Percentiles rank a stretch among this genome's conserved stretches.
Conservation (phyloP, 805 yeast species). For the Sungouiella blattae region DNA sequence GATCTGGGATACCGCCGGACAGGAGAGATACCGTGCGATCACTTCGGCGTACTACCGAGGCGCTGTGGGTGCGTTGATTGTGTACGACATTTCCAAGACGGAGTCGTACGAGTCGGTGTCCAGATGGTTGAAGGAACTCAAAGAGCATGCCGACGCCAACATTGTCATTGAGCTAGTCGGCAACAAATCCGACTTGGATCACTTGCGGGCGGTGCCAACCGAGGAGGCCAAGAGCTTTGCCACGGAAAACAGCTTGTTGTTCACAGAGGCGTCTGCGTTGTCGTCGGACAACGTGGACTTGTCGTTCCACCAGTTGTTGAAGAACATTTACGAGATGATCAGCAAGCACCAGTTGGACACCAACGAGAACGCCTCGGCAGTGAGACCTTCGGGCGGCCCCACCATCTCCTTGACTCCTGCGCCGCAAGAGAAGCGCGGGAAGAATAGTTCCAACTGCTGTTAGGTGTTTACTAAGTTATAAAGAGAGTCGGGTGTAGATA, state of each 20-base stretch:
- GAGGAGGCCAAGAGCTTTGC: constrained; percentile 97
- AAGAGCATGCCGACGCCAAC: constrained; percentile 90
- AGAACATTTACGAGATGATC: constrained; percentile 92
- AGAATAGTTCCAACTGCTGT: constrained; percentile 68
- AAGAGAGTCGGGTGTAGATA: too few species aligned
- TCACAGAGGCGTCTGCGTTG: constrained; percentile 94
- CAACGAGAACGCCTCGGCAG: constrained; percentile 56
- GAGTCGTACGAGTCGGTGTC: constrained; percentile 81
- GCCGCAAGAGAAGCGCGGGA: constrained; percentile 70
- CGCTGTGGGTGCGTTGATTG: constrained; percentile 95
- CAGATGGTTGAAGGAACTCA: constrained; percentile 87
- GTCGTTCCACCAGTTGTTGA: constrained; percentile 89
- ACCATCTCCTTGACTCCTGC: constrained; percentile 91
- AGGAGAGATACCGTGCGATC: constrained; percentile 96
- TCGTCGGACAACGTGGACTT: constrained; percentile 92
- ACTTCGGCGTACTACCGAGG: constrained; percentile 97
- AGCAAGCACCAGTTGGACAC: constrained; percentile 88
- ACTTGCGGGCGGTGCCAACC: constrained; percentile 93
- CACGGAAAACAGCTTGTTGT: constrained; percentile 83
- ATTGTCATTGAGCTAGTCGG: constrained; percentile 93
- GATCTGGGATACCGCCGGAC: constrained; percentile 99
- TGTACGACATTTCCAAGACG: constrained; percentile 90
- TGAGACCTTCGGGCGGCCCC: constrained; percentile 74
- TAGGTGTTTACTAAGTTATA: too few species aligned
- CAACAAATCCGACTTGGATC: constrained; percentile 86